phyloP scores from a whole-genome alignment of 371 early-diverging fungal species.

The Mucor velutinosus region DNA sequence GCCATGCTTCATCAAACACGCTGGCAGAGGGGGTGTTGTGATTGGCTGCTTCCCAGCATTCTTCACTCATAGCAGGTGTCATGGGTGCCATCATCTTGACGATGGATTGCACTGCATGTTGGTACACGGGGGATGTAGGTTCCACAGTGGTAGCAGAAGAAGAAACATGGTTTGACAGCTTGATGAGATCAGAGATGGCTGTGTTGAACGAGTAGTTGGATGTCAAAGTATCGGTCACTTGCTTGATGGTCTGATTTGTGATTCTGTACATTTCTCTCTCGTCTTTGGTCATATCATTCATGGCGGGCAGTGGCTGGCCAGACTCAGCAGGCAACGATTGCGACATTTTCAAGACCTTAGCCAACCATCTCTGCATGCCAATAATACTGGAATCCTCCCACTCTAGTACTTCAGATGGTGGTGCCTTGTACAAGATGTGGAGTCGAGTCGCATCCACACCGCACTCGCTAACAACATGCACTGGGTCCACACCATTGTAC shows the following conservation, averaged over 20 bases:
- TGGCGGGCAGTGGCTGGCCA: background rate
- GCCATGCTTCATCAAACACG: slow-evolving; percentile 71
- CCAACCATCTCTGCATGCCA: slow-evolving; percentile 90
- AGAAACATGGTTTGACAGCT: slow-evolving; percentile 71
- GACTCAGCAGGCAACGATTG: slow-evolving; percentile 2
- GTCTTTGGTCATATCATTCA: slow-evolving; percentile 49
- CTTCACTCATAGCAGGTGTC: slow-evolving; percentile 76
- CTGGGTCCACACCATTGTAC: slow-evolving; percentile 91
- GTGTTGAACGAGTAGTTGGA: slow-evolving; percentile 75
- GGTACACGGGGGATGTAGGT: slow-evolving; percentile 52
- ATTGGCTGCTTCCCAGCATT: slow-evolving; percentile 61
- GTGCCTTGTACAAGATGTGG: slow-evolving; percentile 89
- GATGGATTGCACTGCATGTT: slow-evolving; percentile 58
- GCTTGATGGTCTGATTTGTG: slow-evolving; percentile 47
- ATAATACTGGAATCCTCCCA: slow-evolving; percentile 92
- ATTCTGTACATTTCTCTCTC: slow-evolving; percentile 61
- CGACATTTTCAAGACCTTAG: slow-evolving; percentile 50
- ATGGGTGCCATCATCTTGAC: slow-evolving; percentile 79
- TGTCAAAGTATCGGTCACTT: slow-evolving; percentile 67
- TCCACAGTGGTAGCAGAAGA: background rate
- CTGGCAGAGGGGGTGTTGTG: slow-evolving; percentile 13
- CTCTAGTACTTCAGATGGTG: slow-evolving; percentile 86
- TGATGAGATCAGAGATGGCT: slow-evolving; percentile 80
- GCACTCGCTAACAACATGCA: slow-evolving; percentile 58
- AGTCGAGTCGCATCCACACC: slow-evolving; percentile 89